Evolutionary conservation across 371 early-diverging fungal species (phyloP), one percentile per base, ranked within the genome.

Genomic region (Fennellomyces sp.): DNA sequence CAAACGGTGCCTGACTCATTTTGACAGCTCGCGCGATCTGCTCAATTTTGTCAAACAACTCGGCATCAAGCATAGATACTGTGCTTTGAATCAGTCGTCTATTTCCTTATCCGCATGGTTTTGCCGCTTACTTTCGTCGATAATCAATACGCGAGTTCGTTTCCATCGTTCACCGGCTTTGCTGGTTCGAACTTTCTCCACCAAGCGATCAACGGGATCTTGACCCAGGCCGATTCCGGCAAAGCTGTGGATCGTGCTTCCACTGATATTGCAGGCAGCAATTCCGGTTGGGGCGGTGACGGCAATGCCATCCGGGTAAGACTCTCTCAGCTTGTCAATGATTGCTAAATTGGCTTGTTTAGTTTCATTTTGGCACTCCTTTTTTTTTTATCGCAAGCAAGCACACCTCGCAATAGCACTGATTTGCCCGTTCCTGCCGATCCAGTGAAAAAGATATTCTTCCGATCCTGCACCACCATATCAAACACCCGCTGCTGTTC

Each of bases 281-380:
- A 94, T 86, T 4, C 94, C 94, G 0, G 97, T 96, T 1, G 95
- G 85, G 7, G 96, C 95, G n/a, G 93, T 93, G 2, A 93, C 81
- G 0, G 88, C 91, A 3, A 93, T 75, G 33, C 78, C 72, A 0
- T 76, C 73, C 0, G 56, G 42, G 6, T 59, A 28, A 12, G 59
- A 58, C 2, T 61, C 64, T 11, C 56, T 64, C 35, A 92, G 66
- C 7, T 70, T 64, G 4, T 63, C 56, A 56, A 96, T 92, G 39
- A 94, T 80, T 0, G 68, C 68, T 65, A 31, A n/a, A n/a, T n/a
- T n/a, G n/a, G n/a, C n/a, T n/a, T n/a, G n/a, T n/a, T n/a, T n/a
- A n/a, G n/a, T n/a, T n/a, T n/a, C n/a, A 28, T 12, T 27, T 2
- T 23, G 11, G 35, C 2, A 27, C n/a, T n/a, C n/a, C n/a, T n/a